Conservation (phyloP, 768 basidiomycete genomes). For the Agaricus sinodeliciosus region DNA sequence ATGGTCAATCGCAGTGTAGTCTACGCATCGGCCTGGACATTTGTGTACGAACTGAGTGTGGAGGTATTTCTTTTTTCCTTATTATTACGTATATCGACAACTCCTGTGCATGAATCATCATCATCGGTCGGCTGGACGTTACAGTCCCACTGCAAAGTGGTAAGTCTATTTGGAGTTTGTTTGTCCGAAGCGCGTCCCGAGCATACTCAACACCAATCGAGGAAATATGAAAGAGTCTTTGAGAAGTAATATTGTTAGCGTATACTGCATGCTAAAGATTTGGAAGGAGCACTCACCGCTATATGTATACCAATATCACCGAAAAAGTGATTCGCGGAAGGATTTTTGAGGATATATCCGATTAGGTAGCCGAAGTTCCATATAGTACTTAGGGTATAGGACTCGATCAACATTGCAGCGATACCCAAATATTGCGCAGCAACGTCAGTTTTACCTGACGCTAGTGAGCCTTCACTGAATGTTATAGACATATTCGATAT, state of each 20-base stretch:
- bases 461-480: too few relatives aligned
- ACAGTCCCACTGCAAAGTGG: neutral
- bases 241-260: neutral
- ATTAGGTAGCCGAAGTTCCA: neutral
- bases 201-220: neutral
- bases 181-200: neutral
- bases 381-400: neutral
- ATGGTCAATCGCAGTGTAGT: too few relatives aligned
- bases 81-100: too few relatives aligned
- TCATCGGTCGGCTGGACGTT: neutral
- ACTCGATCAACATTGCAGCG: constrained; percentile 1
- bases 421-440: neutral
- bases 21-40: too few relatives aligned
- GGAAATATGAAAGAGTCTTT: neutral
- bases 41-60: too few relatives aligned
- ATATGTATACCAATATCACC: neutral
- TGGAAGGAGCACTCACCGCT: neutral
- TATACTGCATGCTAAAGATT: neutral
- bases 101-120: neutral
- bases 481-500: neutral
- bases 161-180: neutral
- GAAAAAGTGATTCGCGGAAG: neutral
- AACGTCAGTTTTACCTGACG: neutral
- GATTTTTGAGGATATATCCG: neutral
- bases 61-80: too few relatives aligned